Evolutionary conservation across 179 eudicot genomes (phyloP).

Genomic region (Nepenthes alata): DNA sequence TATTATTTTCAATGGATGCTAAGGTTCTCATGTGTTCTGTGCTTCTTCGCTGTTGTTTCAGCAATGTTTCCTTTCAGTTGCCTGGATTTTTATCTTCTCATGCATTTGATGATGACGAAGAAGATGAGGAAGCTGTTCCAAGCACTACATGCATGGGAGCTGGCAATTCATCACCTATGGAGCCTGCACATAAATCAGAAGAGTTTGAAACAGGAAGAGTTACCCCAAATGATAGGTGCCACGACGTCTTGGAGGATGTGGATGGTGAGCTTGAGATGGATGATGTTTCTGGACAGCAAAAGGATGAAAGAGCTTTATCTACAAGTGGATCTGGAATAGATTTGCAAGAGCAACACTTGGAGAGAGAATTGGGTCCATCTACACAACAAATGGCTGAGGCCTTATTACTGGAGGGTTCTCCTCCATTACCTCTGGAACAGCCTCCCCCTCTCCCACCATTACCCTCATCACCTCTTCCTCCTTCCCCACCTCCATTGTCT

Average conservation of each 20-base stretch:
- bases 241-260: slow-evolving; percentile 83
- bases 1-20: neutral
- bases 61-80: slow-evolving; percentile 85
- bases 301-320: slow-evolving; percentile 39
- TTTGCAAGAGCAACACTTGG: slow-evolving; percentile 16
- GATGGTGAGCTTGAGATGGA: slow-evolving; percentile 99
- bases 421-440: slow-evolving; percentile 69
- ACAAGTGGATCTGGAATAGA: slow-evolving; percentile 19
- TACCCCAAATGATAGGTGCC: slow-evolving; percentile 69
- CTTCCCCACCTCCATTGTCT: slow-evolving; percentile 34
- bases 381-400: slow-evolving; percentile 16
- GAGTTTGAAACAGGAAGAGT: slow-evolving; percentile 26
- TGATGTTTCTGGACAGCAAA: slow-evolving; percentile 65
- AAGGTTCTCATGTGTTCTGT: neutral
- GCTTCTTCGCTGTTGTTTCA: slow-evolving; percentile 22
- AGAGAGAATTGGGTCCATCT: slow-evolving; percentile 21
- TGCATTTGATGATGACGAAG: slow-evolving; percentile 57
- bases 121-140: slow-evolving; percentile 51
- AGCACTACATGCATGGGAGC: slow-evolving; percentile 20
- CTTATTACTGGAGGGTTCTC: slow-evolving; percentile 51
- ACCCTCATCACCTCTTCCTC: slow-evolving; percentile 69
- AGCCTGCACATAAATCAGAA: slow-evolving; percentile 20
- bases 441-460: slow-evolving; percentile 86
- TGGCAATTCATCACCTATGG: slow-evolving; percentile 29
- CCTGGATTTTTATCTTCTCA: slow-evolving; percentile 63